Evolutionary conservation across 257 asterid species (phyloP), one percentile per base, ranked within the genome.

Genomic region (Solanum etuberosum): DNA sequence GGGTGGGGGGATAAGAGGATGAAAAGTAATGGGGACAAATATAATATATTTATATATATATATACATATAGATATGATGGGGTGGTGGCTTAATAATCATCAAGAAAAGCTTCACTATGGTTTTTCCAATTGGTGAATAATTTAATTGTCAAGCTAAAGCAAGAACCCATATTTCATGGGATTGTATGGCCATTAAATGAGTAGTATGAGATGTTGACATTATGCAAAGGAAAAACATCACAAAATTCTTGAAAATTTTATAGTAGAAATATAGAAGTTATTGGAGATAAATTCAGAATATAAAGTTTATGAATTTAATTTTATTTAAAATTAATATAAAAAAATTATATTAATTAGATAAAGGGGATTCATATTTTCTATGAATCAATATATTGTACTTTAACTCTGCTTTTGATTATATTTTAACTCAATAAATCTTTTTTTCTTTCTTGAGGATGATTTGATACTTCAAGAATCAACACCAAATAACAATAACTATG

Each of bases 31-130:
- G 35, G 54, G 54, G 43, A 82, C 71, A 82, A 82, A 51, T 51
- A 51, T 51, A 51, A 9, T 63, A 63, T 59, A 15, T 15, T 15
- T 63, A 63, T 54, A 54, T 16, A 16, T 63, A 23, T 63, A 13
- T 31, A 31, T 31, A 67, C 10, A 67, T 76, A 86, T 48, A 81
- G 57, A 43, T 16, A 85, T 46, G 72, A 85, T 72, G 35, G 89
- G 90, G 78, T 59, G 90, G 89, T 87, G 90, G 87, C 76, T 87
- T 84, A 61, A 88, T 86, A 71, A 74, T 90, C 88, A 83, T 9
- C 13, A 43, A 25, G 40, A 84, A 84, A 35, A 70, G 65, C 57
- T 84, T 84, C 77, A 61, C 80, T 57, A 42, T 84, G 74, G 25
- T 37, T 84, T 43, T 84, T 65, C 80, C 87, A 61, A 67, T 67